Percentiles rank a stretch among this genome's conserved stretches.
Conservation (phyloP, 202 grass and related monocot genomes). For the Sporobolus alterniflorus region DNA sequence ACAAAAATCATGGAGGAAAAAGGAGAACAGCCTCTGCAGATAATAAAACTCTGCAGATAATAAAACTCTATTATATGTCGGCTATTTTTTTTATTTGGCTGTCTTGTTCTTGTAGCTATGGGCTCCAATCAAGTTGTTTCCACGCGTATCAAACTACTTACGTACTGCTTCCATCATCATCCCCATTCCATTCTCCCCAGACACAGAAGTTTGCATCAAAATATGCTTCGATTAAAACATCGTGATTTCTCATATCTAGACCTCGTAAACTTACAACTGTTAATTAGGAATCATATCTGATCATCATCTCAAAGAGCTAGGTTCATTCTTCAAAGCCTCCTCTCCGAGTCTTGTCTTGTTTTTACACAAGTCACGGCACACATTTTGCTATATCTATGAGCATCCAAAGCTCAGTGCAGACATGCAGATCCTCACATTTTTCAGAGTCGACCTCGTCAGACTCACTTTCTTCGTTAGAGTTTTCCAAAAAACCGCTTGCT, state of each 20-base stretch:
- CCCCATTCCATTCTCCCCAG: constrained; percentile 11
- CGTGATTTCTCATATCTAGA: constrained; percentile 7
- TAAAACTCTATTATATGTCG: neutral
- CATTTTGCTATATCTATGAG: neutral
- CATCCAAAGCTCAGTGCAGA: neutral
- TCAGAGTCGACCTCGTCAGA: too few relatives aligned
- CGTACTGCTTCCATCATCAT: constrained; percentile 5
- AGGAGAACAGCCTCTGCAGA: too few relatives aligned
- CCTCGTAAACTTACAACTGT: constrained; percentile 25
- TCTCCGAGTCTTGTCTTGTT: constrained; percentile 28
- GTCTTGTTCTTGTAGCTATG: neutral
- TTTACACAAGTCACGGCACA: constrained; percentile 26
- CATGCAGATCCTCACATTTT: neutral
- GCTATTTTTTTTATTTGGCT: neutral
- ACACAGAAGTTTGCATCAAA: constrained; percentile 7
- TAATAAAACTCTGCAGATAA: neutral
- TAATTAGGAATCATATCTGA: constrained; percentile 47
- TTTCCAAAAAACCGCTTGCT: too few relatives aligned
- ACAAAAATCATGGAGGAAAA: neutral
- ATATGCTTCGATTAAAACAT: neutral
- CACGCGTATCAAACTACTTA: neutral
- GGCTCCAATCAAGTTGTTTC: neutral
- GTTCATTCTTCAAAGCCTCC: constrained; percentile 28
- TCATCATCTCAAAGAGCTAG: constrained; percentile 24
- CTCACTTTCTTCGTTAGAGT: too few relatives aligned